Percentiles rank a stretch among this genome's conserved stretches.
phyloP scores from a whole-genome alignment of 495 filamentous ascomycete genomes.

The Hypoxylon rickii region DNA sequence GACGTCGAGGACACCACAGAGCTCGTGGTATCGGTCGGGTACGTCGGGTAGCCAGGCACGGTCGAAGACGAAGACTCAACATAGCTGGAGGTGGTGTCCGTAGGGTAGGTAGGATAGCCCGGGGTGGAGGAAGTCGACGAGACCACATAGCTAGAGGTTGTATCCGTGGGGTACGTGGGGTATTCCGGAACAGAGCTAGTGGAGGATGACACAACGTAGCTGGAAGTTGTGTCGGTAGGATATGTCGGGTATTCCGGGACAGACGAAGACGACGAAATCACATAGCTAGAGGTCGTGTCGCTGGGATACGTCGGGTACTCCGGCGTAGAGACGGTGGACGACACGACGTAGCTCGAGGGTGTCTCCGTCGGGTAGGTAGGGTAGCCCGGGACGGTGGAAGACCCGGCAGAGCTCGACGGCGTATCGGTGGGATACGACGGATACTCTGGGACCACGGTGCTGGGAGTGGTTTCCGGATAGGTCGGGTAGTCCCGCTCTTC shows the following conservation, averaged over 20 bases:
- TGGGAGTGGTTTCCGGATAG: background rate
- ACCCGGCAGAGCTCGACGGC: background rate
- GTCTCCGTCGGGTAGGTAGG: background rate
- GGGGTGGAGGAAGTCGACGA: too few relatives aligned
- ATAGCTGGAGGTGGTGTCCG: too few relatives aligned
- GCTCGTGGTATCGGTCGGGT: background rate
- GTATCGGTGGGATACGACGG: background rate
- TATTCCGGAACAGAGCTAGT: slow-evolving; percentile 36
- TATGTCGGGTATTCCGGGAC: slow-evolving; percentile 4
- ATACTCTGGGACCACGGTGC: background rate
- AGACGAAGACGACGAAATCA: background rate
- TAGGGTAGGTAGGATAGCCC: too few relatives aligned
- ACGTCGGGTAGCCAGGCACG: slow-evolving; percentile 30
- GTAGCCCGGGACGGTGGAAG: slow-evolving; percentile 4
- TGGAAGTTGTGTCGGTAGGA: too few relatives aligned
- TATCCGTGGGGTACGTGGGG: too few relatives aligned
- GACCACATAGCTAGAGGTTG: too few relatives aligned
- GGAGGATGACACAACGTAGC: too few relatives aligned
- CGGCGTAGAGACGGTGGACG: background rate
- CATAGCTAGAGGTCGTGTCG: slow-evolving; percentile 2
- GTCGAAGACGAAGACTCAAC: slow-evolving; percentile 17
- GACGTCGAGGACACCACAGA: background rate
- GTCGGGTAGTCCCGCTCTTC: slow-evolving; percentile 11
- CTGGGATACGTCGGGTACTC: slow-evolving; percentile 11
- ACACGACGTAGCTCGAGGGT: background rate